A percentile compares a stretch with the other conserved stretches of the same genome.
Conservation (phyloP, 805 yeast species). For the Saccharomyces kudriavzevii region DNA sequence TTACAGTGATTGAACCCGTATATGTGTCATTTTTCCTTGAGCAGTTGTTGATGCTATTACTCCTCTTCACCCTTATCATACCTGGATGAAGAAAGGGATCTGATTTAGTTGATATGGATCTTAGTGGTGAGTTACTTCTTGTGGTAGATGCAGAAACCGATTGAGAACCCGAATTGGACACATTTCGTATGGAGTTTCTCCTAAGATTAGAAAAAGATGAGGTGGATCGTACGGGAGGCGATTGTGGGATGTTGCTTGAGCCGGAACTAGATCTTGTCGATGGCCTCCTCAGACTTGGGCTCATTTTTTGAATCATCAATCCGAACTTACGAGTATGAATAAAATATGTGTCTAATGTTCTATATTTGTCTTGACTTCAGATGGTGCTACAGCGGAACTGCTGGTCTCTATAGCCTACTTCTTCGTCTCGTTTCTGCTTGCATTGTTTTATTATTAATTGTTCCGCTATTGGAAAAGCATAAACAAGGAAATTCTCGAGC, state of each 20-base stretch:
- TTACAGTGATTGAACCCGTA: slow-evolving; percentile 66
- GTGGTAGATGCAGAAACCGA: not conserved
- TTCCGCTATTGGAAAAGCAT: not conserved
- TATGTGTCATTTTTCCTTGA: slow-evolving; percentile 30
- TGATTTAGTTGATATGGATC: slow-evolving; percentile 3
- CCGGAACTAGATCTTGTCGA: slow-evolving; percentile 6
- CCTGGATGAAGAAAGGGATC: slow-evolving; percentile 3
- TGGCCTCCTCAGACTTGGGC: slow-evolving; percentile 17
- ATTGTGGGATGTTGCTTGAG: slow-evolving; percentile 7
- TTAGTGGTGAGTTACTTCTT: slow-evolving; percentile 2
- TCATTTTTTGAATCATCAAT: slow-evolving; percentile 17
- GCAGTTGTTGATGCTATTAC: not conserved
- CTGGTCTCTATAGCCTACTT: not conserved
- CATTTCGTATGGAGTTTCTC: slow-evolving; percentile 1
- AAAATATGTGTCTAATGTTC: not conserved
- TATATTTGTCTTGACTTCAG: not conserved
- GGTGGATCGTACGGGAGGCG: slow-evolving; percentile 17
- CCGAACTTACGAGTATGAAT: not conserved
- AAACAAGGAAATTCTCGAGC: not conserved
- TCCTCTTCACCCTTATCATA: not conserved
- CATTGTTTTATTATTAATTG: not conserved
- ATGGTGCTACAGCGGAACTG: not conserved
- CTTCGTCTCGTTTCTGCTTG: not conserved
- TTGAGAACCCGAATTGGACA: slow-evolving; percentile 2
- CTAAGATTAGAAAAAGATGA: slow-evolving; percentile 13